Evolutionary conservation across 2,329 filamentous ascomycete genomes (phyloP).

Genomic region (Ophioceras dolichostomum): DNA sequence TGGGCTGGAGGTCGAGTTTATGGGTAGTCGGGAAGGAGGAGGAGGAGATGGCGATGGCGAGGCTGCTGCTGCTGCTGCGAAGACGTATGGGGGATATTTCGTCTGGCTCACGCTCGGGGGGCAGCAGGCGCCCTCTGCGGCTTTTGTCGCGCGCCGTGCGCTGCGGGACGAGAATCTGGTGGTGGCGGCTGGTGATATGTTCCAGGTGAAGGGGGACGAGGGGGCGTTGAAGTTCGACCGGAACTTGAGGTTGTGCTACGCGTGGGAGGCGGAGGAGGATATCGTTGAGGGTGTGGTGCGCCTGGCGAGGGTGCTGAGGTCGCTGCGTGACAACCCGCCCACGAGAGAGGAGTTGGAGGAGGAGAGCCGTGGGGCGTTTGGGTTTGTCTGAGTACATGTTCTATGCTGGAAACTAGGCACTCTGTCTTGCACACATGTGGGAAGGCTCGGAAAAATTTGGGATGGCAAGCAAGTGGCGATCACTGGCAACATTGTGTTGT

Average conservation of each 20-base stretch:
- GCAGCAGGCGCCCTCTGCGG: constrained; percentile 32
- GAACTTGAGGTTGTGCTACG: constrained; percentile 55
- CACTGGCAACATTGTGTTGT: too few relatives aligned
- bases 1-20: constrained; percentile 45
- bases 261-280: constrained; percentile 55
- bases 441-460: too few relatives aligned
- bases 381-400: not conserved
- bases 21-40: constrained; percentile 14
- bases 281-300: constrained; percentile 54
- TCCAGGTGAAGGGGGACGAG: constrained; percentile 51
- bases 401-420: too few relatives aligned
- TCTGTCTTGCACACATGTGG: too few relatives aligned
- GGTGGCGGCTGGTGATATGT: constrained; percentile 57
- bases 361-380: not conserved
- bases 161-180: constrained; percentile 51
- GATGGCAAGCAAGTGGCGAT: too few relatives aligned
- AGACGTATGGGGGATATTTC: constrained; percentile 75
- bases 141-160: constrained; percentile 43
- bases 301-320: constrained; percentile 11
- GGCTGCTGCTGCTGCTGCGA: constrained; percentile 28
- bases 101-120: constrained; percentile 60
- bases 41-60: constrained; percentile 18
- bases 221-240: constrained; percentile 40
- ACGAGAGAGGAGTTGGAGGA: not conserved
- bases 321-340: constrained; percentile 22